Evolutionary conservation across 129 eudicot species (phyloP), one percentile per base, ranked within the genome.

Genomic region (Calendula officinalis): DNA sequence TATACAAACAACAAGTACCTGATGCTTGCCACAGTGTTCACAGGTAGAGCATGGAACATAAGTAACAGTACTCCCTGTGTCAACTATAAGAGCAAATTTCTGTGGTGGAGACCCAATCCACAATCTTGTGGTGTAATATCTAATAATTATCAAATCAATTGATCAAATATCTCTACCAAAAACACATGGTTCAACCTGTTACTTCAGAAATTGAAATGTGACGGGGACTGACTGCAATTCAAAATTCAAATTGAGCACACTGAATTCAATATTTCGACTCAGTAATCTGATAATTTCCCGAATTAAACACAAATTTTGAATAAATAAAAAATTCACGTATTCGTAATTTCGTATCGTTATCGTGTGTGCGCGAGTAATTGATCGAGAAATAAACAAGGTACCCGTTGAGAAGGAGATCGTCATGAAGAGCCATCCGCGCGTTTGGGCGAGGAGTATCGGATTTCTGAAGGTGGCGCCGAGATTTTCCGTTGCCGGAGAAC

Each of bases 41-140:
- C 99, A 94, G 0, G 87, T 79, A 60, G 92, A 67, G 67, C 99
- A 94, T 2, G 99, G 99, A 63, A 94, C 99, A 80, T 88, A 94
- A 33, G 99, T 94, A 49, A 82, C 97, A 37, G 99, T 94, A 73
- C 97, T 90, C 48, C 97, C 97, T 16, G 95, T 86, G 43, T 90
- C 95, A 35, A 90, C 92, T 0, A 90, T 90, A 16, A 90, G 86
- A 7, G 95, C 91, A 66, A 90, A 90, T 65, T 61, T 78, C 87
- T 86, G 92, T 27, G 92, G 92, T 3, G 97, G 97, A 32, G 87
- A 79, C 30, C 97, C 97, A 8, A 90, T 80, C 91, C 82, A 86
- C 41, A 90, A 67, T 73, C 89, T 73, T 35, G 99, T 92, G 54
- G 99, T 81, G 40, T 92, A 92, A 72, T 92, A 92, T 80, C 99